These are phyloP conservation scores for Pueraria montana DNA, from an alignment of 306 rosid genomes.

Conservation along the genomic window DNA sequence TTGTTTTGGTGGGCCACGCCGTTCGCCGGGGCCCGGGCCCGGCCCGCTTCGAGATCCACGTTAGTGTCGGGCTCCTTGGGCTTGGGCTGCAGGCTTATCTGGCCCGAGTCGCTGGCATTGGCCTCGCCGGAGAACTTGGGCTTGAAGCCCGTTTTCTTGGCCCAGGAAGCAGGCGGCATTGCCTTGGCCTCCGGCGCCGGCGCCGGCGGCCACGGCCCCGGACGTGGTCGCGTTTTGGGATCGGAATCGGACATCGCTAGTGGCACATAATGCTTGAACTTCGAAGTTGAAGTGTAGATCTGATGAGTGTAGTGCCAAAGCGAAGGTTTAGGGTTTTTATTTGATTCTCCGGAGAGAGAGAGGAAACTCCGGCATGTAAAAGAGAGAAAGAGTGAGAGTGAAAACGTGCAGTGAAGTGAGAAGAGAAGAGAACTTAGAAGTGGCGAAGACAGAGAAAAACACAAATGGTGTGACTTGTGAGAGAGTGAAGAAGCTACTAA, in stretches of 20 bases:
- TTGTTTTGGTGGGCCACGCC: constrained; percentile 58
- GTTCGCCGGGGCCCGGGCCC: constrained; percentile 40
- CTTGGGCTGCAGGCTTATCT: constrained; percentile 56
- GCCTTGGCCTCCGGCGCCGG: constrained; percentile 56
- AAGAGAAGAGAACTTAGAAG: not conserved
- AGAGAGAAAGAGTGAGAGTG: constrained; percentile 11
- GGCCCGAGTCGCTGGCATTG: constrained; percentile 78
- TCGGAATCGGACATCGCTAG: constrained; percentile 76
- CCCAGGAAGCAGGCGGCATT: constrained; percentile 95
- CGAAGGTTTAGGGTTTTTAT: constrained; percentile 52
- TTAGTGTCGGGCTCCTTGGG: constrained; percentile 52
- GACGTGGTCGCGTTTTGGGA: constrained; percentile 72
- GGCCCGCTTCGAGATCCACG: constrained; percentile 80
- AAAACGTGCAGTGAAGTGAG: constrained; percentile 1
- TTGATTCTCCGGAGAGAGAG: constrained; percentile 16
- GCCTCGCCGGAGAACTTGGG: constrained; percentile 98
- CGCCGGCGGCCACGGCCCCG: constrained; percentile 89
- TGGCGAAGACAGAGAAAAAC: not conserved
- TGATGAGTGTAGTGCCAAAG: constrained; percentile 36
- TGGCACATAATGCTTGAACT: constrained; percentile 42
- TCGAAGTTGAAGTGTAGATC: constrained; percentile 63
- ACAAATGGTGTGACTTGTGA: not conserved
- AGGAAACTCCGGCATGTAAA: constrained; percentile 45
- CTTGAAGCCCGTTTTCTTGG: constrained; percentile 85
- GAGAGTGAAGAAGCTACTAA: constrained; percentile 17